These are phyloP conservation scores for Brassica juncea DNA, from an alignment of 345 rosid genomes.

Conservation along the genomic window DNA sequence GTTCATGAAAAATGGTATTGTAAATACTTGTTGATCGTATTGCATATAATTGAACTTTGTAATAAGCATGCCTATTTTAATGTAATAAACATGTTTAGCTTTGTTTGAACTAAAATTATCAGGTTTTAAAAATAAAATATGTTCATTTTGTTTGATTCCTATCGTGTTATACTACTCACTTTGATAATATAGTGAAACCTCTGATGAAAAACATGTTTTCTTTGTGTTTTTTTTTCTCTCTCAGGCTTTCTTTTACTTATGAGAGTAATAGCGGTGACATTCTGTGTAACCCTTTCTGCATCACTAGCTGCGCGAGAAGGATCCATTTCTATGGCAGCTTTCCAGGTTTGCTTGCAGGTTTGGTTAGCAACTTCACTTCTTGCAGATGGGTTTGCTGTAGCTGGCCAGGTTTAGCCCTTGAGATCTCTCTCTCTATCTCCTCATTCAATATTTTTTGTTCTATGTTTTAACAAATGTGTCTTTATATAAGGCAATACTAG, in stretches of 20 bases:
- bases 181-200: neutral
- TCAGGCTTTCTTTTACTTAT: constrained; percentile 78
- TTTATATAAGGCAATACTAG: constrained; percentile 68
- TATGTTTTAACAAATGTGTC: neutral
- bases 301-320: constrained; percentile 92
- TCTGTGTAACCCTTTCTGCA: constrained; percentile 89
- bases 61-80: no score
- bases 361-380: constrained; percentile 96
- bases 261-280: constrained; percentile 89
- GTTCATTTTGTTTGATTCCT: no score
- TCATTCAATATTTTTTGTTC: neutral
- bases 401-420: constrained; percentile 73
- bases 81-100: no score
- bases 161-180: no score
- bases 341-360: constrained; percentile 96
- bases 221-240: neutral
- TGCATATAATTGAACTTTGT: no score
- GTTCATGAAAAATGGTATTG: constrained; percentile 75
- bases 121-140: no score
- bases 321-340: constrained; percentile 86
- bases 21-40: neutral
- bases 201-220: neutral
- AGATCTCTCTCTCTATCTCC: neutral
- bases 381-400: constrained; percentile 93
- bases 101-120: no score